These are phyloP conservation scores for Rubus parviflorus DNA, from an alignment of 306 rosid species.

Conservation along the genomic window DNA sequence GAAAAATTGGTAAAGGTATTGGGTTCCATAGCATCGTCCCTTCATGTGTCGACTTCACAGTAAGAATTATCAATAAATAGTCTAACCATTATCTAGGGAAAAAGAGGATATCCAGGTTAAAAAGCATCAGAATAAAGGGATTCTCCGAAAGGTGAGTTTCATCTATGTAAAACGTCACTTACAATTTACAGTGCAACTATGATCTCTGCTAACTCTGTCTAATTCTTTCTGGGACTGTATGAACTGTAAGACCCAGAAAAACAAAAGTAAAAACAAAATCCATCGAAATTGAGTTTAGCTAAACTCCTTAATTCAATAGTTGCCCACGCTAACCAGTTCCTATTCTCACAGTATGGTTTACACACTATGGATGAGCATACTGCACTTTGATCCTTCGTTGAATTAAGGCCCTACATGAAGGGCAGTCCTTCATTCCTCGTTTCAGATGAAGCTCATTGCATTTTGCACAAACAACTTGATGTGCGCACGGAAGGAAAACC, in stretches of 20 bases:
- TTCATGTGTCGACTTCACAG: no score
- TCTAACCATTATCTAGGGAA: neutral
- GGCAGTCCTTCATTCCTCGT: conserved; percentile 70
- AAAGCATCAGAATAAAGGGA: neutral
- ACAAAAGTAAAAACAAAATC: conserved; percentile 6
- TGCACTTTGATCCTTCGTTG: conserved; percentile 46
- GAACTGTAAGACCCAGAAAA: neutral
- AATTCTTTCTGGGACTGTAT: neutral
- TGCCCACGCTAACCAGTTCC: neutral
- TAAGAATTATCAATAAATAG: no score
- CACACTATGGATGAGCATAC: conserved; percentile 29
- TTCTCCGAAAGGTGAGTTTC: neutral
- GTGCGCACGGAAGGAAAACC: conserved; percentile 67
- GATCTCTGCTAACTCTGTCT: conserved; percentile 12
- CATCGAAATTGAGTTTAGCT: neutral
- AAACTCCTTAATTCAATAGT: neutral
- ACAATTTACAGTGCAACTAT: conserved; percentile 16
- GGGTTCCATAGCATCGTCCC: neutral
- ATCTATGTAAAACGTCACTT: neutral
- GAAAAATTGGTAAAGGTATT: neutral
- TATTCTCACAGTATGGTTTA: neutral
- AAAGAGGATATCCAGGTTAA: neutral
- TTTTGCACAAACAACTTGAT: conserved; percentile 57
- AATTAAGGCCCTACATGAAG: conserved; percentile 63
- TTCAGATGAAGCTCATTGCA: conserved; percentile 71